These are phyloP conservation scores for Chaetomiaceae sp. DNA, from an alignment of 2,329 filamentous ascomycete genomes.

Conservation along the genomic window DNA sequence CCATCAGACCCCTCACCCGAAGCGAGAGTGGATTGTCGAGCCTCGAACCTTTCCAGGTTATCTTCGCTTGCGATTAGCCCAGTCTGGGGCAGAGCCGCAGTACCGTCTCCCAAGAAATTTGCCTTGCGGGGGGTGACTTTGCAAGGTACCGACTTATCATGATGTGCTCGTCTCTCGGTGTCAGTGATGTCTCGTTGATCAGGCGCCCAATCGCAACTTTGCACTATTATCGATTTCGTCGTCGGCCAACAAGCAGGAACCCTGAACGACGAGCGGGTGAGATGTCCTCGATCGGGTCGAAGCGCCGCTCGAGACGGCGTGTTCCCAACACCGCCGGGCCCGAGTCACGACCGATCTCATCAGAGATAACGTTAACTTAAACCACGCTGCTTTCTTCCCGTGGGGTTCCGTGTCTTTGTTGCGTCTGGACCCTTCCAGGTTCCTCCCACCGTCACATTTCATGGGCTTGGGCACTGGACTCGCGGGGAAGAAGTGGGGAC, in stretches of 20 bases:
- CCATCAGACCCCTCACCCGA: too few species aligned
- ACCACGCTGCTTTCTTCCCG: too few species aligned
- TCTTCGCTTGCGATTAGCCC: too few species aligned
- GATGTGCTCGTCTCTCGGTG: too few species aligned
- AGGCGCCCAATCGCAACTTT: neutral
- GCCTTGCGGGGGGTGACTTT: neutral
- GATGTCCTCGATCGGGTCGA: neutral
- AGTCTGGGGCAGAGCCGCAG: too few species aligned
- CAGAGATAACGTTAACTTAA: too few species aligned
- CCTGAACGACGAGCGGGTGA: neutral
- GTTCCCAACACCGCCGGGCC: neutral
- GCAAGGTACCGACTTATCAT: neutral
- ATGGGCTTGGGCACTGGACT: too few species aligned
- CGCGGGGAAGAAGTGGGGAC: neutral
- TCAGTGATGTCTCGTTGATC: neutral
- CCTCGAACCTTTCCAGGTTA: too few species aligned
- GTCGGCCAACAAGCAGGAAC: neutral
- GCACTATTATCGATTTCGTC: neutral
- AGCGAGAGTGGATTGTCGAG: too few species aligned
- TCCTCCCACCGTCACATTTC: conserved; percentile 7
- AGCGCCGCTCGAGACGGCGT: too few species aligned
- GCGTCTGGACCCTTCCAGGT: too few species aligned
- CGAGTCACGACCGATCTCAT: neutral
- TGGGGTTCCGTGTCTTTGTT: neutral
- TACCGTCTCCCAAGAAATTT: neutral